These are phyloP conservation scores for Eragrostis nindensis DNA, from an alignment of 176 grass and related monocot species.

Conservation along the genomic window DNA sequence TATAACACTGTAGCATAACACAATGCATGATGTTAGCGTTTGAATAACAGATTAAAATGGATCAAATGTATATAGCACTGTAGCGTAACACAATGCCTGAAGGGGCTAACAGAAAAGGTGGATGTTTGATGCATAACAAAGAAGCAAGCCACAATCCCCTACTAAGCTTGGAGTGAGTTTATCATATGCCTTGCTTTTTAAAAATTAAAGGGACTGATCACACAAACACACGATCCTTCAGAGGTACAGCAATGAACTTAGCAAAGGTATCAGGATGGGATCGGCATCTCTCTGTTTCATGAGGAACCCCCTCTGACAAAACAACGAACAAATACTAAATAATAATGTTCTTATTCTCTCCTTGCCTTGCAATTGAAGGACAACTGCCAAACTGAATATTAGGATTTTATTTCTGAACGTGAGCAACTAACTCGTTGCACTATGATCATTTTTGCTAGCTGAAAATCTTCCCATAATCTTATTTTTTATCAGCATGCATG, in stretches of 20 bases:
- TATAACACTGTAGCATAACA: slow-evolving; percentile 4
- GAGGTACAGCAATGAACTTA: too few relatives aligned
- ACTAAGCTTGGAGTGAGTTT: slow-evolving; percentile 16
- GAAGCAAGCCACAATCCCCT: neutral
- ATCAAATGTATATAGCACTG: neutral
- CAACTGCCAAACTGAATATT: too few relatives aligned
- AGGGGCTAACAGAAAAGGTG: slow-evolving; percentile 17
- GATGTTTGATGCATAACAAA: slow-evolving; percentile 3
- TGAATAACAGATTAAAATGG: neutral
- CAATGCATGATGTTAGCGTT: neutral
- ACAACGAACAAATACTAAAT: too few relatives aligned
- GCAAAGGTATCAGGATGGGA: too few relatives aligned
- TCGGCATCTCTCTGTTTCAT: too few relatives aligned
- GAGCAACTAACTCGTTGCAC: too few relatives aligned
- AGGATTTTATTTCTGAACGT: too few relatives aligned
- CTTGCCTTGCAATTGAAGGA: too few relatives aligned
- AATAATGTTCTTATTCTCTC: too few relatives aligned
- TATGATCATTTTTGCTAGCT: too few relatives aligned
- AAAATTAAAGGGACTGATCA: neutral
- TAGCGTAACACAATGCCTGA: slow-evolving; percentile 11
- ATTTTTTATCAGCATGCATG: slow-evolving; percentile 20
- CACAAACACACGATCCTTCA: too few relatives aligned
- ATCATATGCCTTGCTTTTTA: slow-evolving; percentile 1
- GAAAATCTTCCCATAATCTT: neutral
- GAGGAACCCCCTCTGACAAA: too few relatives aligned